Base-by-base conservation (phyloP, 139 green algal genomes). In the Ettlia oleoabundans region DNA sequence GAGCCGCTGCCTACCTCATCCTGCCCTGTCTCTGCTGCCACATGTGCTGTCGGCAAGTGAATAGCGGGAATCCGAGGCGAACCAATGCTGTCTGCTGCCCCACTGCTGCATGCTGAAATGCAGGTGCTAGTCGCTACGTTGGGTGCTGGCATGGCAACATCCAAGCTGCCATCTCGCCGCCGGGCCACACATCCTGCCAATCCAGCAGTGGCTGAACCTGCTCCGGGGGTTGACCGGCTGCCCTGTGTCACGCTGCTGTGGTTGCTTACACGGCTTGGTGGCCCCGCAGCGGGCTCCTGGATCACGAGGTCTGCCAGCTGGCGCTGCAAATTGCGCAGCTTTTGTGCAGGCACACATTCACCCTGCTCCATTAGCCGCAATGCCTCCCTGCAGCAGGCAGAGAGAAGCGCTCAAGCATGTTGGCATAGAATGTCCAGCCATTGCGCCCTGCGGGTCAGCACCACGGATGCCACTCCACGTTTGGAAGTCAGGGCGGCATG, bases 51-150 rank as follows among this genome's bases (percentile, higher is more conserved):
- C 5, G 15, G 55, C 5, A 22, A 5, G 65, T 69, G 62, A 24
- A 68, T 24, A 10, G 73, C 73, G 3, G 7, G 52, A 9, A 80
- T 80, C 35, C 73, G 73, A 2, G 73, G 70, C 30, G 70, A 77
- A 15, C 30, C 10, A 19, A n/a, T 18, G 42, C 70, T 71, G 64
- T 33, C 33, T 1, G 5, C 4, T 43, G 32, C 10, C 33, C 21
- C 8, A 10, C 35, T 41, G 30, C 26, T 26, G 55, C 55, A n/a
- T 5, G 21, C 18, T 9, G 55, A 65, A 65, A 22, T 22, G 55
- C 55, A 28, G 15, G 55, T 22, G 21, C 55, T 65, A n/a, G n/a
- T n/a, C n/a, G n/a, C n/a, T n/a, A n/a, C n/a, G n/a, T n/a, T n/a
- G n/a, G n/a, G n/a, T 15, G 13, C 47, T 58, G 47, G 13, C 47